Evolutionary conservation across 768 basidiomycete species (phyloP).

Genomic region (Boletus pseudopeckii): DNA sequence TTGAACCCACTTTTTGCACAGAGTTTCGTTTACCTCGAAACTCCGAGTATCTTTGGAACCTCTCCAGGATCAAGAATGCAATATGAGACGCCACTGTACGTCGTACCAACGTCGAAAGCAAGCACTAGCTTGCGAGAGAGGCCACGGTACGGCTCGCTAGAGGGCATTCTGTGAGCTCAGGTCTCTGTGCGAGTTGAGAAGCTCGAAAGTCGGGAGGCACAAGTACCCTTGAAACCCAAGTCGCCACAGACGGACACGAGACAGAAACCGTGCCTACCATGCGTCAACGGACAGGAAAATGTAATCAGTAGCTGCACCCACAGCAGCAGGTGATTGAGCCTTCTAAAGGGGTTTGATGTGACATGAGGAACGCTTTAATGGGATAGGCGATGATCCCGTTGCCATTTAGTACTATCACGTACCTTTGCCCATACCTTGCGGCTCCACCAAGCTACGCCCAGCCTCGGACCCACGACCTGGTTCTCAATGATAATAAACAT

Average conservation of each 20-base stretch:
- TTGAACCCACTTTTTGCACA: background rate
- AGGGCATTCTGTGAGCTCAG: constrained; percentile 20
- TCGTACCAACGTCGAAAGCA: constrained; percentile 44
- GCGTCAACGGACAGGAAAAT: background rate
- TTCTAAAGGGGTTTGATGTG: background rate
- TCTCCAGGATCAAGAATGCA: constrained; percentile 36
- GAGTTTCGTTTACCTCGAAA: constrained; percentile 20
- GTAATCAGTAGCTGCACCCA: background rate
- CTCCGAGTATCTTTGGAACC: constrained; percentile 28
- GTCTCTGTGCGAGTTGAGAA: background rate
- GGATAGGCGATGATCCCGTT: background rate
- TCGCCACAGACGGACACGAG: background rate
- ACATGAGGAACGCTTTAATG: constrained; percentile 1
- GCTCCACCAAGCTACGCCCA: background rate
- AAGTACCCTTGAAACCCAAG: background rate
- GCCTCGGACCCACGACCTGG: background rate
- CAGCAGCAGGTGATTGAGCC: background rate
- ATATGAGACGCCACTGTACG: constrained; percentile 40
- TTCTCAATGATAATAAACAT: background rate
- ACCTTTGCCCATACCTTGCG: too few species aligned
- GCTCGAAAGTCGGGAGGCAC: background rate
- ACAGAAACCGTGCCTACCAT: background rate
- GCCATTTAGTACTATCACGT: background rate
- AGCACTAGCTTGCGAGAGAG: constrained; percentile 39
- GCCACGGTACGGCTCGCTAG: constrained; percentile 35